A percentile compares a stretch with the other conserved stretches of the same genome.
Conservation (phyloP, 768 basidiomycete species). For the Tephrocybe sp. region DNA sequence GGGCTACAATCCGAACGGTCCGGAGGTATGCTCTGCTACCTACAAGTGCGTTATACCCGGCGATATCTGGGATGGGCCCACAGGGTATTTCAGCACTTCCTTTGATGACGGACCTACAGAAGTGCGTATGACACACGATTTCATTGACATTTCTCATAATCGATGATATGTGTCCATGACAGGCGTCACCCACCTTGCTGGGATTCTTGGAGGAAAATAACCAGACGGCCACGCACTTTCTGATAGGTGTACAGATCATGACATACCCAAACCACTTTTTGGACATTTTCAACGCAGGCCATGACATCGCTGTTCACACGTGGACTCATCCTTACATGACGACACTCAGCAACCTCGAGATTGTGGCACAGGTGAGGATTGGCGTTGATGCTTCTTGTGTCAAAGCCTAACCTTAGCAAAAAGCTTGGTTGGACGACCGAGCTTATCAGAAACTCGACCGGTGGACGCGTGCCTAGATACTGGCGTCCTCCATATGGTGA, state of each 20-base stretch:
- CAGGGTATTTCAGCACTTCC: constrained; percentile 58
- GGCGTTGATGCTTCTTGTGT: not conserved
- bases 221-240: constrained; percentile 79
- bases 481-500: constrained; percentile 93
- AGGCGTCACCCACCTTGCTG: constrained; percentile 50
- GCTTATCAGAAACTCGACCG: constrained; percentile 76
- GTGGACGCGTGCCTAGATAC: constrained; percentile 64
- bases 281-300: constrained; percentile 42
- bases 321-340: constrained; percentile 85
- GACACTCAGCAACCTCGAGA: constrained; percentile 60
- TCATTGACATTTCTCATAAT: not conserved
- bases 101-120: constrained; percentile 83
- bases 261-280: constrained; percentile 52
- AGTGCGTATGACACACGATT: constrained; percentile 20
- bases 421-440: constrained; percentile 79
- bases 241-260: constrained; percentile 82
- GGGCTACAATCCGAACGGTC: constrained; percentile 41
- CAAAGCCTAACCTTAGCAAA: not conserved
- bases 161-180: constrained; percentile 6
- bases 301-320: constrained; percentile 56
- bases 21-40: constrained; percentile 72
- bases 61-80: constrained; percentile 77
- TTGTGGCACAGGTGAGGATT: constrained; percentile 57
- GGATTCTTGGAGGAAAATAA: constrained; percentile 66
- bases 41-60: constrained; percentile 60